These are phyloP conservation scores for Botrytis deweyae DNA, from an alignment of 2,329 filamentous ascomycete genomes.

Conservation along the genomic window DNA sequence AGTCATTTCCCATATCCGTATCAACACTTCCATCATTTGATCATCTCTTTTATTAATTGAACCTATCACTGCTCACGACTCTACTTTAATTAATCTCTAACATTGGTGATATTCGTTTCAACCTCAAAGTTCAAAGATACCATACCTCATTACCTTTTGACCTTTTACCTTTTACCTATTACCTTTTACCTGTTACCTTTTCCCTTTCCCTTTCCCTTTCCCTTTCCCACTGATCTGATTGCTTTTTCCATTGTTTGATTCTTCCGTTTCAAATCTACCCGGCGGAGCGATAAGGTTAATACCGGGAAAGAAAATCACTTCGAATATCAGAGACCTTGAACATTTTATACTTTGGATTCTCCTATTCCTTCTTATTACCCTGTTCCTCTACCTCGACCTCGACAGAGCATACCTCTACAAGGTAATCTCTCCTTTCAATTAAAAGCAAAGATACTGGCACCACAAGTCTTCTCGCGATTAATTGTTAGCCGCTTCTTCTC, in stretches of 20 bases:
- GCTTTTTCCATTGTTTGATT: background rate
- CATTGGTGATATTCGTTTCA: background rate
- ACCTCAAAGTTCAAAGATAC: background rate
- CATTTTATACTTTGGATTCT: background rate
- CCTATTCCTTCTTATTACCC: background rate
- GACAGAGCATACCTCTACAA: background rate
- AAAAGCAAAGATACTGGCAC: background rate
- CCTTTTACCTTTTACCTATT: background rate
- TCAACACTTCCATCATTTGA: background rate
- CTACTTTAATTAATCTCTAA: background rate
- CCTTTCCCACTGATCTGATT: too few species aligned
- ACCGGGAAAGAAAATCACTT: background rate
- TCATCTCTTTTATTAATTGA: background rate
- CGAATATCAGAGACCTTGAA: background rate
- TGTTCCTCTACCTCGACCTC: background rate
- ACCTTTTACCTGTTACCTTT: background rate
- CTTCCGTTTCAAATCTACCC: background rate
- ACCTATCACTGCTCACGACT: background rate
- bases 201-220: background rate
- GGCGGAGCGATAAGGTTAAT: background rate
- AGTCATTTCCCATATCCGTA: background rate
- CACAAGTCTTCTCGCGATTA: slow-evolving; percentile 1
- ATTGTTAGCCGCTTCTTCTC: background rate
- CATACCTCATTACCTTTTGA: background rate
- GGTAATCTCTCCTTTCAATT: background rate